Evolutionary conservation across 192 early-diverging fungal genomes (phyloP), one percentile per base, ranked within the genome.

Genomic region (Entomortierella beljakovae): DNA sequence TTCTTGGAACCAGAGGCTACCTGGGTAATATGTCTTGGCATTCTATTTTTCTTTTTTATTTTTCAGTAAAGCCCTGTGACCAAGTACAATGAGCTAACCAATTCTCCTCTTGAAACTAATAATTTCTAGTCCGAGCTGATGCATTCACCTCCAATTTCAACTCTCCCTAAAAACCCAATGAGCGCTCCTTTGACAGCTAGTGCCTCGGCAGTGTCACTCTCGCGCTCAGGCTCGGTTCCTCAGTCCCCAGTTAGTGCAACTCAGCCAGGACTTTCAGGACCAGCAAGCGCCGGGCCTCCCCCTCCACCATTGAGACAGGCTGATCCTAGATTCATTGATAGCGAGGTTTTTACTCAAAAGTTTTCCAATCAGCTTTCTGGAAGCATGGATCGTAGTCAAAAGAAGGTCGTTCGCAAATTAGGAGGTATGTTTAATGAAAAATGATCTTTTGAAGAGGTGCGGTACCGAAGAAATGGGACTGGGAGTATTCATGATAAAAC

Each of bases 341-440:
- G 94, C 51, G 95, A 99, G 82, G 90, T 93, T 51, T 99, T 96
- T 72, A 98, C 97, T 25, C 90, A 90, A 81, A 91, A 91, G 60
- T 96, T 96, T 68, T 85, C 90, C 0, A 87, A 91, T 53, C 95
- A 96, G 65, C 92, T 99, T 62, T 83, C 85, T 4, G 88, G 92
- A 49, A 86, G 84, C 40, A 70, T 95, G 33, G 90, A 92, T 62
- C 91, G 90, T 59, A 90, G 87, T 38, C 90, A 96, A 59, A 89
- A 90, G 49, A 86, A 88, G 54, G 89, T 97, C 52, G 86, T 88
- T 25, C 89, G 91, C 64, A 85, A 87, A 61, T 84, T 92, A 35
- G 87, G 86, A 74, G 88, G 88, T 87, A 62, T 29, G 11, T 34
- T 51, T 16, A 52, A 16, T 23, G 15, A 22, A 26, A 22, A 54